phyloP scores from a whole-genome alignment of 1,139 yeast species.

The Kodamaea derodonti region DNA sequence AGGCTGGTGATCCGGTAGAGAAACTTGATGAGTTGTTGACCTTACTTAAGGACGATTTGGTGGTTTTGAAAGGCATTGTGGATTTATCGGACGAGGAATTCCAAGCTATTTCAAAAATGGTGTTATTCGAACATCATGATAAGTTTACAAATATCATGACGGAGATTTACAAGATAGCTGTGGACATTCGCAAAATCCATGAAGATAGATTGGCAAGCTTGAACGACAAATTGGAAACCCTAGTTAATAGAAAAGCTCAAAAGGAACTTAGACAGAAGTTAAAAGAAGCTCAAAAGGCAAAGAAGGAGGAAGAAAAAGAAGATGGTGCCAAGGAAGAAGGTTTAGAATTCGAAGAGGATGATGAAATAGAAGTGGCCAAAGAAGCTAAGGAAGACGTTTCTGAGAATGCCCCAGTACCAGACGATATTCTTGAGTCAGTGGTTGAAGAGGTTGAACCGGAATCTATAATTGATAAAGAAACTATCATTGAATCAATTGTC shows the following conservation, averaged over 20 bases:
- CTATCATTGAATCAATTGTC: too few relatives aligned
- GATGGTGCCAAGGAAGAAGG: conserved; percentile 17
- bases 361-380: conserved; percentile 2
- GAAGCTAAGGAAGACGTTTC: background rate
- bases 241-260: conserved; percentile 33
- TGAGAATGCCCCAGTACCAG: background rate
- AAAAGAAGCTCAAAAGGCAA: conserved; percentile 19
- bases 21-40: conserved; percentile 32
- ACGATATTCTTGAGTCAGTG: conserved; percentile 1
- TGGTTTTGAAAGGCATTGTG: conserved; percentile 25
- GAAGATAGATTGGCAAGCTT: conserved; percentile 36
- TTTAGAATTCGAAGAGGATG: conserved; percentile 3
- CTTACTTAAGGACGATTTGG: conserved; percentile 33
- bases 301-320: conserved; percentile 16
- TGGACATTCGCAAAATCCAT: conserved; percentile 36
- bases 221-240: conserved; percentile 30
- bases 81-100: conserved; percentile 24
- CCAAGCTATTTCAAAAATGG: conserved; percentile 11
- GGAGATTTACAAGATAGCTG: conserved; percentile 30
- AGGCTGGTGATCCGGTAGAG: conserved; percentile 34
- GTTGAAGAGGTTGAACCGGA: background rate
- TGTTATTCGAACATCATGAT: conserved; percentile 6
- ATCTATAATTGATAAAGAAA: too few relatives aligned
- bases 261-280: conserved; percentile 33
- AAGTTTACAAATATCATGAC: conserved; percentile 28